Percentiles rank a stretch among this genome's conserved stretches.
These are phyloP conservation scores for Colletotrichum agaves DNA, from an alignment of 2,329 filamentous ascomycete genomes.

Conservation along the genomic window DNA sequence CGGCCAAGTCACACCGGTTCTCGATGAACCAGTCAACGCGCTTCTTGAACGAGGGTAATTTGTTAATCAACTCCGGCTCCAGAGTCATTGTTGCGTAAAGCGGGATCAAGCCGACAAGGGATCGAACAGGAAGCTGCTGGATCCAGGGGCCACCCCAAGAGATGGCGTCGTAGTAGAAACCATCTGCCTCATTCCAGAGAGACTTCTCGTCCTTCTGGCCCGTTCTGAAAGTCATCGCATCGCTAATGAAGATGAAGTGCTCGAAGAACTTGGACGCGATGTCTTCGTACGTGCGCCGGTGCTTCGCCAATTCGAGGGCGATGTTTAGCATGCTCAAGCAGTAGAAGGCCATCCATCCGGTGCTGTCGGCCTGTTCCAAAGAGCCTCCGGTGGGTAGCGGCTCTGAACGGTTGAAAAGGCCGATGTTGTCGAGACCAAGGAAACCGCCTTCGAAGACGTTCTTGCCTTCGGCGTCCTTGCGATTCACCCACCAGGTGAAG, in stretches of 20 bases:
- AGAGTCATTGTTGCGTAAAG: constrained; percentile 92
- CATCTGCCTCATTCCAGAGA: constrained; percentile 95
- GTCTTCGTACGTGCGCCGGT: constrained; percentile 94
- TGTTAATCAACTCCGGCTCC: constrained; percentile 93
- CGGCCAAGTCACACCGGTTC: constrained; percentile 85
- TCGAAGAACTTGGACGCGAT: constrained; percentile 99
- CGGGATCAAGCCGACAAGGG: constrained; percentile 92
- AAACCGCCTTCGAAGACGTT: constrained; percentile 98
- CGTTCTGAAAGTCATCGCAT: constrained; percentile 90
- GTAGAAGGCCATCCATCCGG: constrained; percentile 99
- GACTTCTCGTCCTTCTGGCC: constrained; percentile 80
- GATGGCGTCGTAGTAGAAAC: constrained; percentile 98
- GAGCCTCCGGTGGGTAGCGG: constrained; percentile 92
- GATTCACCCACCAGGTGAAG: constrained; percentile 99
- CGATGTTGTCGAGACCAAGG: constrained; percentile 95
- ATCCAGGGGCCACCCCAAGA: constrained; percentile 95
- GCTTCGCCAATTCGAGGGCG: constrained; percentile 92
- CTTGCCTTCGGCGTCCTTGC: constrained; percentile 93
- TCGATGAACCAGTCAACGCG: constrained; percentile 94
- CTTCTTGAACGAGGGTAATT: constrained; percentile 92
- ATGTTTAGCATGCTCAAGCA: constrained; percentile 98
- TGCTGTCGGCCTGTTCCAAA: constrained; percentile 96
- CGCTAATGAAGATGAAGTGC: constrained; percentile 97
- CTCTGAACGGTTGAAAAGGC: constrained; percentile 96
- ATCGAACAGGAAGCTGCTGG: constrained; percentile 91